Evolutionary conservation across 306 rosid species (phyloP).

Genomic region (Herpetospermum pedunculosum): DNA sequence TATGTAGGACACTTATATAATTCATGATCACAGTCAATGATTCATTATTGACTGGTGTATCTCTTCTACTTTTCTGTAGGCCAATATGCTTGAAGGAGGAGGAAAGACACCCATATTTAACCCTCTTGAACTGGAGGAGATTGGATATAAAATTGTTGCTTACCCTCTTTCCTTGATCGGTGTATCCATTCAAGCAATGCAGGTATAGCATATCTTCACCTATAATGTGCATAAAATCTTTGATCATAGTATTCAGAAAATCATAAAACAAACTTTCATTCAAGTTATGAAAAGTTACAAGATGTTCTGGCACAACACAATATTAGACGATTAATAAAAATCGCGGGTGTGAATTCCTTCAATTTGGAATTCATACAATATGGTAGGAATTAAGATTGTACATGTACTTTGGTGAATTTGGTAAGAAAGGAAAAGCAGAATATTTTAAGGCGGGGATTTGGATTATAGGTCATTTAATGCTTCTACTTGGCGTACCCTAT

Average conservation of each 20-base stretch:
- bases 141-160: conserved; percentile 69
- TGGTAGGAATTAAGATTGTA: background rate
- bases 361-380: background rate
- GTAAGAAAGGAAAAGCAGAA: background rate
- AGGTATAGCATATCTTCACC: conserved; percentile 32
- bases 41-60: background rate
- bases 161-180: conserved; percentile 91
- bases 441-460: background rate
- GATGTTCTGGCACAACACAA: background rate
- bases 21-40: background rate
- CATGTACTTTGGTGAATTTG: background rate
- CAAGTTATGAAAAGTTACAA: background rate
- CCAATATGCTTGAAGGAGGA: conserved; percentile 98
- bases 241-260: background rate
- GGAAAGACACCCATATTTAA: conserved; percentile 77
- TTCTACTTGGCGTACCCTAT: background rate
- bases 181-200: conserved; percentile 82
- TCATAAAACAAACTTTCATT: background rate
- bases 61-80: conserved; percentile 25
- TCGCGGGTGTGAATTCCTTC: background rate
- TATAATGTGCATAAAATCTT: background rate
- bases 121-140: conserved; percentile 69
- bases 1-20: background rate
- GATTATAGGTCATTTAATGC: background rate
- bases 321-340: background rate